Conservation (phyloP, 2,329 filamentous ascomycete species). For the Colletotrichum agaves region DNA sequence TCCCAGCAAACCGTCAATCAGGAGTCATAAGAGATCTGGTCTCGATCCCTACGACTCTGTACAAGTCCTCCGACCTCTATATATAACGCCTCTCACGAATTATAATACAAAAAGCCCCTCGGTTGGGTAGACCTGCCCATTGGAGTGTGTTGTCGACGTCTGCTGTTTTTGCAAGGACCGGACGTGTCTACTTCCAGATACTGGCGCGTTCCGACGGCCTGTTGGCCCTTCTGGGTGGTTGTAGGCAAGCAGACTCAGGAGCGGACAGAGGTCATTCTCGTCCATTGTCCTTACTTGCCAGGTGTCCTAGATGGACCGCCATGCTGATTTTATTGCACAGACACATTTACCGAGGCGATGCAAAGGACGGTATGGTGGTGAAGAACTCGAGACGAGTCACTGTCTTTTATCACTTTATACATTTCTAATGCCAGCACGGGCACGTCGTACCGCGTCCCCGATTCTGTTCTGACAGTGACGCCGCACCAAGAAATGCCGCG, state of each 20-base stretch:
- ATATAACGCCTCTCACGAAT: constrained; percentile 34
- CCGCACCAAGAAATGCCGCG: too few relatives aligned
- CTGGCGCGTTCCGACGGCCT: background rate
- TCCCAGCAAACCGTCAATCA: constrained; percentile 43
- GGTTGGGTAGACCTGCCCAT: constrained; percentile 35
- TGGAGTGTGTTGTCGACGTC: constrained; percentile 26
- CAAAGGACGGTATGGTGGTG: background rate
- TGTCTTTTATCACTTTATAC: constrained; percentile 30
- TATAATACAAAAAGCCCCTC: constrained; percentile 22
- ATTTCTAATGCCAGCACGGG: constrained; percentile 37
- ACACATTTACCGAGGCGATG: constrained; percentile 17
- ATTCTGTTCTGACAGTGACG: constrained; percentile 30
- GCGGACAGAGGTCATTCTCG: background rate
- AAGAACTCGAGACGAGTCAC: constrained; percentile 11
- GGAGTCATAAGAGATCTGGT: constrained; percentile 31
- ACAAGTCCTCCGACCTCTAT: constrained; percentile 18
- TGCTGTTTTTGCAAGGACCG: constrained; percentile 9
- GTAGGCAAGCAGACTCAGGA: too few relatives aligned
- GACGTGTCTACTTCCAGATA: background rate
- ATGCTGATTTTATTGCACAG: background rate
- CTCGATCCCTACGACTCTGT: constrained; percentile 10
- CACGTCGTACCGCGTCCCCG: constrained; percentile 37
- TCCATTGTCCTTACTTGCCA: background rate
- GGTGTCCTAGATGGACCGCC: background rate
- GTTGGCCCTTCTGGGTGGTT: constrained; percentile 13